Base-by-base conservation (phyloP, 108 stramenopile genomes). In the Stephanodiscus triporus region DNA sequence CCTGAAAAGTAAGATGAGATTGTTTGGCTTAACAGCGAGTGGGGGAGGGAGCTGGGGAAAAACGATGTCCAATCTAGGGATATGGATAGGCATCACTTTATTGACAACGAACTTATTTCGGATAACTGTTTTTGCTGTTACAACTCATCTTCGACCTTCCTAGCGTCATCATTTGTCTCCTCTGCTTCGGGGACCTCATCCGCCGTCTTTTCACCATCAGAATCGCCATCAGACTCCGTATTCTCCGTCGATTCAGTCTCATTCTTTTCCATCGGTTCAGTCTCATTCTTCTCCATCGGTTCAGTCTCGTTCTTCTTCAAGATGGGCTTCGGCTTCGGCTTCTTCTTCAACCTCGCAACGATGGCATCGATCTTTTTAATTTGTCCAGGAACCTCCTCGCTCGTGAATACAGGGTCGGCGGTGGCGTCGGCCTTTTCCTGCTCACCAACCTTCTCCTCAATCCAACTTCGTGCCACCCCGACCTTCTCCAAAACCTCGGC, bases 391-490 rank as follows among this genome's bases (percentile, higher is more conserved):
- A 98, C 85, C 58, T 98, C 95, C 34, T 78, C 77, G 70, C 89
- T 90, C 6, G 80, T 75, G 71, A 96, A 96, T 17, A 89, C 91
- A 9, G 96, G 96, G 42, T 92, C 91, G 60, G 91, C 92, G 26
- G 86, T 87, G 72, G 84, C 70, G 29, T 84, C 84, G 26, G 87
- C 83, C 55, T 82, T 71, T 1, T 77, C 86, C 71, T 98, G 96
- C 43, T 66, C 90, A 22, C 79, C 87, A 27, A 82, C 84, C 55
- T 88, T 89, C 57, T 93, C 91, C 14, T 84, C 67, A 32, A 98
- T 73, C 96, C 96, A 97, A 27, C 67, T 84, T 30, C 75, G 75
- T 14, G 87, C 89, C 48, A 80, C 82, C 29, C 76, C 87, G 10
- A 96, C 86, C 78, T 90, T 91, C 29, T 76, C 85, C 49, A 86